Evolutionary conservation across 208 protist genomes (phyloP), one percentile per base, ranked within the genome.

Genomic region (Naegleria lovaniensis): DNA sequence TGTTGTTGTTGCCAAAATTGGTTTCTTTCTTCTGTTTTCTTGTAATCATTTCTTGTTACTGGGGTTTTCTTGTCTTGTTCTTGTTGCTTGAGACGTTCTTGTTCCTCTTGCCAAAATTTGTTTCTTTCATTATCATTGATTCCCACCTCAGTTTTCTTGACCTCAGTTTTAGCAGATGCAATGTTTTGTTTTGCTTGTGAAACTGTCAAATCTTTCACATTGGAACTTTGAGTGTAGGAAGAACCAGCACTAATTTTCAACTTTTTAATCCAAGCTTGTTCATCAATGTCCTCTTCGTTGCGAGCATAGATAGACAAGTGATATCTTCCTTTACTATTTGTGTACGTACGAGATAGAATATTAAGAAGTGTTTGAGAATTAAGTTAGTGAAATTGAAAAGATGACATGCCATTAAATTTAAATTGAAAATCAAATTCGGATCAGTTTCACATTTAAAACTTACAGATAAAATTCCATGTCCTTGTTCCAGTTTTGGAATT

Each of bases 131-230:
- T 43, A 0, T 85, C n/a, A 48, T 85, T 39, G 25, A 85, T 85
- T 16, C 15, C 15, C 16, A 48, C 39, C 48, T 48, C 83, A n/a
- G 83, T 85, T 43, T 40, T 40, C 25, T 85, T 85, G 25, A 51
- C 33, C 5, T 85, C 83, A 9, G 29, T 85, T 16, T 48, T 48
- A 48, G 29, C 7, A 7, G 83, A 25, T 40, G 9, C 83, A 48
- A 85, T 85, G 25, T 85, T 85, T 85, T 85, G 83, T 43, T 85
- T 85, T 11, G 83, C 83, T 85, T 85, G 83, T 48, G 33, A 16
- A 48, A 85, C 41, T 48, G 83, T 85, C 16, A 85, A 29, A 29
- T 85, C 83, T 43, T 85, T 85, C 16, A 6, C 16, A 85, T 85
- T 85, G 11, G 83, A 85, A 38, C 0, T 40, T 85, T 85, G 83